Evolutionary conservation across 164 flowering plant genomes (phyloP).

Genomic region (Macadamia tetraphylla): DNA sequence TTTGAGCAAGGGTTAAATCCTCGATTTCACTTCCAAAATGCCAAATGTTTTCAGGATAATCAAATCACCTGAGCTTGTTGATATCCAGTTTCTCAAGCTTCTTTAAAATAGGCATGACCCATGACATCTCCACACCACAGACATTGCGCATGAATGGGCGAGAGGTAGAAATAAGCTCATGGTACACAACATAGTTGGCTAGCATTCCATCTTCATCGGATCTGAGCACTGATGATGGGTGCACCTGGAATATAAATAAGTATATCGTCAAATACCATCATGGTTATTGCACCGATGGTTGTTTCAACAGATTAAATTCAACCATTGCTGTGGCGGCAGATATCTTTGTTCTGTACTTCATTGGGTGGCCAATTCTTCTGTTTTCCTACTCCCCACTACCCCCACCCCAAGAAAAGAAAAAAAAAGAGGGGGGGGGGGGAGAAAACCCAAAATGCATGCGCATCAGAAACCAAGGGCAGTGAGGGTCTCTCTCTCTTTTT

Average conservation of each 20-base stretch:
- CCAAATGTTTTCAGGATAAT: not conserved
- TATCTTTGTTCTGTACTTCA: no score
- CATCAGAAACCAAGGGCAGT: no score
- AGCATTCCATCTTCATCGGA: slow-evolving; percentile 75
- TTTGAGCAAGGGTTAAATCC: not conserved
- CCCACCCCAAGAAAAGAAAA: no score
- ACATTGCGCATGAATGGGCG: slow-evolving; percentile 73
- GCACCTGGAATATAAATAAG: slow-evolving; percentile 50
- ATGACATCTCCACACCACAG: slow-evolving; percentile 61
- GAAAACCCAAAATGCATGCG: no score
- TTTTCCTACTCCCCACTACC: no score
- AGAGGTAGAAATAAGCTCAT: slow-evolving; percentile 60
- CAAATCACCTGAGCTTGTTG: slow-evolving; percentile 57
- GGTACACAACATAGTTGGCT: slow-evolving; percentile 65
- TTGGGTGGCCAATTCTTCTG: no score
- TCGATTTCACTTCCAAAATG: not conserved
- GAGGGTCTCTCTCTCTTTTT: no score
- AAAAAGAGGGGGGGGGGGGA: no score
- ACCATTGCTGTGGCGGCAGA: not conserved
- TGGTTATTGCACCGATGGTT: not conserved
- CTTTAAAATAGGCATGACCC: slow-evolving; percentile 61
- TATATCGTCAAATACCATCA: not conserved
- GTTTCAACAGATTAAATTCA: not conserved
- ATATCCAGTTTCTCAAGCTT: slow-evolving; percentile 68
- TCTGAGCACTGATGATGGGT: slow-evolving; percentile 75